These are phyloP conservation scores for Bonia amplexicaulis DNA, from an alignment of 176 grass and related monocot genomes.

Conservation along the genomic window DNA sequence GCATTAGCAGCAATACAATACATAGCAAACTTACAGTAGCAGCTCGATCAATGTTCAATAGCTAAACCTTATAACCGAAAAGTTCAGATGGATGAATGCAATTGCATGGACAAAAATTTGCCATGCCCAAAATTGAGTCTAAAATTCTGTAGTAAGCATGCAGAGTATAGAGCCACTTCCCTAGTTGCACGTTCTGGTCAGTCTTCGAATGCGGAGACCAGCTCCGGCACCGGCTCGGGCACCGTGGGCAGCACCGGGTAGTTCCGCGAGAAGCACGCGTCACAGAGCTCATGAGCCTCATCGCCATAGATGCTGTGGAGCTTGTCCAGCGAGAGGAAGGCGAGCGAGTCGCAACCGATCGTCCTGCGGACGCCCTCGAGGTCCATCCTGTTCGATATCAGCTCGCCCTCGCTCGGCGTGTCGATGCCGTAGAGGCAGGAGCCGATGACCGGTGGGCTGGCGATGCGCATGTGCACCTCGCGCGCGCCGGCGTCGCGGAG, in stretches of 20 bases:
- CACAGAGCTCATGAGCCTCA: conserved; percentile 62
- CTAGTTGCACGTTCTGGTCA: conserved; percentile 15
- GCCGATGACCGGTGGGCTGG: conserved; percentile 79
- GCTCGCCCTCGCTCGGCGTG: conserved; percentile 70
- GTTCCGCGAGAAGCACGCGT: conserved; percentile 73
- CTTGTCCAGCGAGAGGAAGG: conserved; percentile 74
- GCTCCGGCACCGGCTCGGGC: conserved; percentile 30
- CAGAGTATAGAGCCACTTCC: background rate
- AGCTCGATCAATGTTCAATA: conserved; percentile 24
- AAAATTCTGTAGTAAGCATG: conserved; percentile 37
- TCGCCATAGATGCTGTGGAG: conserved; percentile 60
- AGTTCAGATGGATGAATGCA: conserved; percentile 33
- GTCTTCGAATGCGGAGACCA: conserved; percentile 44
- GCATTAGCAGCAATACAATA: conserved; percentile 28
- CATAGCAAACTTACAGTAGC: conserved; percentile 10
- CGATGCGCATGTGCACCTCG: conserved; percentile 93
- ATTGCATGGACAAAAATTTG: conserved; percentile 21
- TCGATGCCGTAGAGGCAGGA: conserved; percentile 92
- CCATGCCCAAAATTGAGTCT: conserved; percentile 32
- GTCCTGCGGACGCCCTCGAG: conserved; percentile 50
- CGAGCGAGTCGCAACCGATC: conserved; percentile 83
- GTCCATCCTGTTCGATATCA: conserved; percentile 80
- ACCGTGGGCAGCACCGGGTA: conserved; percentile 58
- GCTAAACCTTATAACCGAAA: background rate
- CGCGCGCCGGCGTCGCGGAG: conserved; percentile 78